Conservation (phyloP, 345 rosid genomes). For the Clarkia xantiana region DNA sequence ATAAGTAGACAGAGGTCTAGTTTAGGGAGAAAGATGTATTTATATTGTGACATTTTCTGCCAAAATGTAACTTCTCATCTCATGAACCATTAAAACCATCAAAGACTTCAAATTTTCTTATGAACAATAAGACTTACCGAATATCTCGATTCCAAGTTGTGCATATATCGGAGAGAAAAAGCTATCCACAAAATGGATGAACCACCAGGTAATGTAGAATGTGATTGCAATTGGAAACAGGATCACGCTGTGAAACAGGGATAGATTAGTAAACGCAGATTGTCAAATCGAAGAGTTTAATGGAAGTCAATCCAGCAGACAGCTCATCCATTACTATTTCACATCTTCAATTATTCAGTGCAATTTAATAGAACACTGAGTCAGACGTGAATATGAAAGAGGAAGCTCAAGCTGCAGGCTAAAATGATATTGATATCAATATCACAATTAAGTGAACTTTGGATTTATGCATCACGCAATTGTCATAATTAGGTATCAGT, state of each 20-base stretch:
- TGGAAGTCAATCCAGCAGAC: too few relatives aligned
- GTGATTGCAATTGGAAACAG: slow-evolving; percentile 87
- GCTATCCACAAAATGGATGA: slow-evolving; percentile 94
- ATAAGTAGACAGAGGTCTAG: too few relatives aligned
- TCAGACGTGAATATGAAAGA: too few relatives aligned
- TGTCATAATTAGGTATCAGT: too few relatives aligned
- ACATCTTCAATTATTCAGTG: background rate
- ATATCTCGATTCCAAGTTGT: slow-evolving; percentile 83
- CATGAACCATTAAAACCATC: background rate
- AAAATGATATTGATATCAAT: too few relatives aligned
- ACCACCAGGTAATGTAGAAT: slow-evolving; percentile 98
- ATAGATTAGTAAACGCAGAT: slow-evolving; percentile 8
- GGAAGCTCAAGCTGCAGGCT: too few relatives aligned
- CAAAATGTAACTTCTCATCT: too few relatives aligned
- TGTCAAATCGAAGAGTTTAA: slow-evolving; percentile 3
- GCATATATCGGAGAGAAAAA: slow-evolving; percentile 94
- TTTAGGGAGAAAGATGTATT: too few relatives aligned
- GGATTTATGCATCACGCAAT: too few relatives aligned
- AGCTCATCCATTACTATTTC: background rate
- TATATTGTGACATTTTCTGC: too few relatives aligned
- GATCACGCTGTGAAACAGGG: slow-evolving; percentile 68
- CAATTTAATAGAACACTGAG: too few relatives aligned
- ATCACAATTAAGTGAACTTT: too few relatives aligned
- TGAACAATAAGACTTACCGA: slow-evolving; percentile 39
- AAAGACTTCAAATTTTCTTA: background rate